Evolutionary conservation across 2,329 filamentous ascomycete species (phyloP), one percentile per base, ranked within the genome.

Genomic region (Sarocladium brachiariae): DNA sequence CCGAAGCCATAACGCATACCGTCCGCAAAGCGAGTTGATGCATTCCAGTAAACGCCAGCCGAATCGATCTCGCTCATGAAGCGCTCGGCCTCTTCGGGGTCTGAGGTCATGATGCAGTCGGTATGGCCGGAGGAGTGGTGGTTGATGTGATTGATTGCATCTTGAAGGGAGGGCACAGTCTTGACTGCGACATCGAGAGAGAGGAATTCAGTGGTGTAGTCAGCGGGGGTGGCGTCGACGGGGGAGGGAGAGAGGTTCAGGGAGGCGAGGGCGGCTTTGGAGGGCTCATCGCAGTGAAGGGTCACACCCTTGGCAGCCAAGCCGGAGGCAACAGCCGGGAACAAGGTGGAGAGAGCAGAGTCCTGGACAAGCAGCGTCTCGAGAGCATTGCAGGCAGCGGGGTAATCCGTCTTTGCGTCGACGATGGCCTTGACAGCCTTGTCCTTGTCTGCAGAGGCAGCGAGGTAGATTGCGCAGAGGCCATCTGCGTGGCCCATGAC

Each of bases 1-100:
- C 93, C 93, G 69, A 99, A 99, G 7, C 93, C 93, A 65, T 95
- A 97, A 37, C 93, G 80, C 87, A 95, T 96, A 7, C 93, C 93
- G 66, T 99, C 93, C 5, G 91, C 90, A 71, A 99, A 92, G 48
- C 93, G 81, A 8, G 89, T 96, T 21, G 89, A 95, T 7, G 90
- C 88, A 65, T 99, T 99, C 90, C 92, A 96, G 76, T 95, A 99
- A 16, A 92, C 91, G 49, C 91, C 92, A 0, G 90, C 87, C 24
- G 89, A 89, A 70, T 97, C 93, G 48, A 97, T 81, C 52, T 81
- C 81, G 39, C 81, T 80, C 80, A 95, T 88, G 74, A 97, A 99
- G 47, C 74, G 74, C 61, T 95, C 84, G 4, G 93, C 92, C 27
- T 81, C 74, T 9, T 75, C 73, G 45, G 74, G 66, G 23, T 83